Evolutionary conservation across 768 basidiomycete genomes (phyloP).

Genomic region (Gautieria morchelliformis): DNA sequence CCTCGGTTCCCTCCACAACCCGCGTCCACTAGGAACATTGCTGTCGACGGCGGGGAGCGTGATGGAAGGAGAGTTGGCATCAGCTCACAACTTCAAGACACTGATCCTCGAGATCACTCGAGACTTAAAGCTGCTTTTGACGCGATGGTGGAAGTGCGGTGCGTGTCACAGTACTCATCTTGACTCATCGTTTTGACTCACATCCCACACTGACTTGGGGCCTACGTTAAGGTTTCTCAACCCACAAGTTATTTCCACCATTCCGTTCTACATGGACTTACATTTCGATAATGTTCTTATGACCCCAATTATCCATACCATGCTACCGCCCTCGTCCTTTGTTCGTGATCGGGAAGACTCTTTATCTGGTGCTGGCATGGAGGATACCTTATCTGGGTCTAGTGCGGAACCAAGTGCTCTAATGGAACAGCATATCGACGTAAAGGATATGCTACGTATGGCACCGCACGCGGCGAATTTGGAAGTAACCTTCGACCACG

Average conservation of each 20-base stretch:
- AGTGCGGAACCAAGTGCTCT: not conserved
- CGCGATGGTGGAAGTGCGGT: constrained; percentile 39
- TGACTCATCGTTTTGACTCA: too few species aligned
- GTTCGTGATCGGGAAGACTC: not conserved
- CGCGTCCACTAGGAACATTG: not conserved
- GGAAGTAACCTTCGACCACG: not conserved
- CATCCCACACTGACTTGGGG: not conserved
- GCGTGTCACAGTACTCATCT: not conserved
- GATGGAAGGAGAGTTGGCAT: not conserved
- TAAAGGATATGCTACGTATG: not conserved
- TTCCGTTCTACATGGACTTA: constrained; percentile 57
- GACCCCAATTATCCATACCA: constrained; percentile 38
- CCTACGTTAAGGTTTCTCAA: not conserved
- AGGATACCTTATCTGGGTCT: not conserved
- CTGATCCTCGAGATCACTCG: constrained; percentile 42
- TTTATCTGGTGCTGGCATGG: not conserved
- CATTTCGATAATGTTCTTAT: constrained; percentile 46
- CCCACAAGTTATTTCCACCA: constrained; percentile 18
- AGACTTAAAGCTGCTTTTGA: constrained; percentile 57
- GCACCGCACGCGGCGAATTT: not conserved
- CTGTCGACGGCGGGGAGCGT: not conserved
- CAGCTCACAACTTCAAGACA: not conserved
- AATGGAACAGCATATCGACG: not conserved
- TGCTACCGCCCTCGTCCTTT: constrained; percentile 44
- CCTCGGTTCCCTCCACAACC: constrained; percentile 2